A percentile compares a stretch with the other conserved stretches of the same genome.
phyloP scores from a whole-genome alignment of 352 stramenopile species.

The Phytophthora hybrid region DNA sequence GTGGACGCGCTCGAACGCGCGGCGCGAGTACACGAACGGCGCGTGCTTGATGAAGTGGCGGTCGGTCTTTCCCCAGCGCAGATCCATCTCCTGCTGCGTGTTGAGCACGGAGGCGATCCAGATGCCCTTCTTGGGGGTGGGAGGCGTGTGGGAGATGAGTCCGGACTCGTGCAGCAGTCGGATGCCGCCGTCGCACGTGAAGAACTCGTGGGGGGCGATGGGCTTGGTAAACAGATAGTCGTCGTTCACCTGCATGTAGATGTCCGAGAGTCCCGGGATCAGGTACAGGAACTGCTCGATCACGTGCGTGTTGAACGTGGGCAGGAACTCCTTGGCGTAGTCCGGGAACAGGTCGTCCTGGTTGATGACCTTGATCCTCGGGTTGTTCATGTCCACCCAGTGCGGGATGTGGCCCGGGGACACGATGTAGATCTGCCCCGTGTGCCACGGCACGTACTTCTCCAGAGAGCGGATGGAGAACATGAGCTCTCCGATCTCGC shows the following conservation, averaged over 20 bases:
- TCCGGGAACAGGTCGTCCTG: conserved; percentile 89
- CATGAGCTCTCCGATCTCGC: conserved; percentile 90
- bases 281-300: conserved; percentile 91
- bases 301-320: conserved; percentile 90
- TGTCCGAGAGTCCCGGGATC: conserved; percentile 86
- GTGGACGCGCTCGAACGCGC: conserved; percentile 86
- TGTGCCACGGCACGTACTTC: conserved; percentile 88
- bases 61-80: conserved; percentile 79
- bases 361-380: conserved; percentile 88
- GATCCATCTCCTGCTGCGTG: conserved; percentile 90
- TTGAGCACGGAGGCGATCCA: conserved; percentile 90
- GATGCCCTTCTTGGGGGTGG: conserved; percentile 84
- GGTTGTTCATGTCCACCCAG: conserved; percentile 86
- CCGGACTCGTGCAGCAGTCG: conserved; percentile 78
- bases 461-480: conserved; percentile 88
- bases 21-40: conserved; percentile 88
- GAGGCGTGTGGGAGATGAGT: conserved; percentile 80
- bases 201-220: conserved; percentile 84
- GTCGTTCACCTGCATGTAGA: conserved; percentile 92
- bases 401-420: conserved; percentile 82
- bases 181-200: conserved; percentile 89
- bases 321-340: conserved; percentile 82
- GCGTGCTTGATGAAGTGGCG: conserved; percentile 91
- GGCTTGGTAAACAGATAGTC: conserved; percentile 91
- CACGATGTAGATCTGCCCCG: conserved; percentile 87